A percentile compares a stretch with the other conserved stretches of the same genome.
phyloP scores from a whole-genome alignment of 768 basidiomycete species.

The Rubroboletus satanas region DNA sequence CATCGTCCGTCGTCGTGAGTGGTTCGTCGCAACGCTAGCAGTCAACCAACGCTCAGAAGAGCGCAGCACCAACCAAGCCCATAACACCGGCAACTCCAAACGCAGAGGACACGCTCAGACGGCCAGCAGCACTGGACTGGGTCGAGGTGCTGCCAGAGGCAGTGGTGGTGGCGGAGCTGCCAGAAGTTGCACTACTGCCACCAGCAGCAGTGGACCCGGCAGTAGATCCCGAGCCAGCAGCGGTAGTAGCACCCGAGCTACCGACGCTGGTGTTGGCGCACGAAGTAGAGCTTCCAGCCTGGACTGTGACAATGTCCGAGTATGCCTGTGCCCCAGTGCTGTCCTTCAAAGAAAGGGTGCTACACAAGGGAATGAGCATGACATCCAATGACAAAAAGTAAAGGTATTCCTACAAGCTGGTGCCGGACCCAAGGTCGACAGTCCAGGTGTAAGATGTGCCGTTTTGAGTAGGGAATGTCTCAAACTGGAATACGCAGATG shows the following conservation, averaged over 20 bases:
- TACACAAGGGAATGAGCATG: conserved; percentile 23
- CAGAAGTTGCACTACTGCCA: not conserved
- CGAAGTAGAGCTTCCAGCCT: conserved; percentile 30
- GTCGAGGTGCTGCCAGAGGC: conserved; percentile 26
- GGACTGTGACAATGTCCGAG: conserved; percentile 48
- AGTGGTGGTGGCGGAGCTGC: conserved; percentile 10
- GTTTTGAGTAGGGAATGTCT: conserved; percentile 45
- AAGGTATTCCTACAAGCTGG: conserved; percentile 39
- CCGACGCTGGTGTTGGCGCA: conserved; percentile 27
- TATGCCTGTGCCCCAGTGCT: conserved; percentile 49
- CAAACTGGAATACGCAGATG: conserved; percentile 39
- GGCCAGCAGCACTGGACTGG: conserved; percentile 31
- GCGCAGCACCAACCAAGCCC: conserved; percentile 47
- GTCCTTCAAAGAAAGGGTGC: conserved; percentile 58
- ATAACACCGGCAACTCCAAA: conserved; percentile 48
- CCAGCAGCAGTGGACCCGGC: not conserved
- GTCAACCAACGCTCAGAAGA: conserved; percentile 35
- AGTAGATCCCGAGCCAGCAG: conserved; percentile 4
- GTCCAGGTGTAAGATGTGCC: conserved; percentile 50
- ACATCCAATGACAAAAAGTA: rapidly evolving
- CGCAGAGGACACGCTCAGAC: conserved; percentile 27
- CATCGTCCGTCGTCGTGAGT: conserved; percentile 14
- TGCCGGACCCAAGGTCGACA: conserved; percentile 44
- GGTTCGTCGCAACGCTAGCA: conserved; percentile 4
- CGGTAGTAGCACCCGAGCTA: conserved; percentile 4